Conservation (phyloP, 768 basidiomycete species). For the Grammothele lineata region DNA sequence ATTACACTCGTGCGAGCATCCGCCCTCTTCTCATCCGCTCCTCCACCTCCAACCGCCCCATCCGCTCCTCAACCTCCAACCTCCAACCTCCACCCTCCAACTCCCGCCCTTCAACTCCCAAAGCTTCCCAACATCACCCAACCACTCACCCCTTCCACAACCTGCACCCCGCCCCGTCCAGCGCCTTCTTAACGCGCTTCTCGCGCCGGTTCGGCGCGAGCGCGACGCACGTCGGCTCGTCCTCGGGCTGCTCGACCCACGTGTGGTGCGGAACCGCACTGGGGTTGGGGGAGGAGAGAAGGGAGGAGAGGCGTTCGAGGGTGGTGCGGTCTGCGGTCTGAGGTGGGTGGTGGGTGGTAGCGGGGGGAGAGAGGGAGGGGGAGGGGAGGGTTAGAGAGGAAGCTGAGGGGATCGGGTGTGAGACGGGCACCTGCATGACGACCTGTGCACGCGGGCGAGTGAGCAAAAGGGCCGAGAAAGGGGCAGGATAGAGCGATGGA, state of each 20-base stretch:
- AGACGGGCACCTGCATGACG: slow-evolving; percentile 35
- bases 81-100: too few species aligned
- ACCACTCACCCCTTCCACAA: slow-evolving; percentile 33
- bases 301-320: slow-evolving; percentile 28
- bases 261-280: slow-evolving; percentile 36
- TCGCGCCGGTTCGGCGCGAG: slow-evolving; percentile 38
- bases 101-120: too few species aligned
- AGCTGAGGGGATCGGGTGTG: background rate
- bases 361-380: too few species aligned
- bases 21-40: too few species aligned
- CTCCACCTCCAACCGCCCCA: too few species aligned
- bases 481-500: background rate
- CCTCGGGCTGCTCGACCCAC: slow-evolving; percentile 43
- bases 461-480: background rate
- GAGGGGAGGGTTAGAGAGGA: too few species aligned
- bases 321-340: slow-evolving; percentile 32
- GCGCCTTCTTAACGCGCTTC: slow-evolving; percentile 34
- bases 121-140: too few species aligned
- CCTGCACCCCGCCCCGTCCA: slow-evolving; percentile 37
- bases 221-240: slow-evolving; percentile 39
- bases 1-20: too few species aligned
- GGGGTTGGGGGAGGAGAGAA: slow-evolving; percentile 24
- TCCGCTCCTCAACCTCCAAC: too few species aligned
- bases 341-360: too few species aligned
- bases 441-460: slow-evolving; percentile 24